Base-by-base conservation (phyloP, 495 filamentous ascomycete genomes). In the Tetracladium marchalianum region DNA sequence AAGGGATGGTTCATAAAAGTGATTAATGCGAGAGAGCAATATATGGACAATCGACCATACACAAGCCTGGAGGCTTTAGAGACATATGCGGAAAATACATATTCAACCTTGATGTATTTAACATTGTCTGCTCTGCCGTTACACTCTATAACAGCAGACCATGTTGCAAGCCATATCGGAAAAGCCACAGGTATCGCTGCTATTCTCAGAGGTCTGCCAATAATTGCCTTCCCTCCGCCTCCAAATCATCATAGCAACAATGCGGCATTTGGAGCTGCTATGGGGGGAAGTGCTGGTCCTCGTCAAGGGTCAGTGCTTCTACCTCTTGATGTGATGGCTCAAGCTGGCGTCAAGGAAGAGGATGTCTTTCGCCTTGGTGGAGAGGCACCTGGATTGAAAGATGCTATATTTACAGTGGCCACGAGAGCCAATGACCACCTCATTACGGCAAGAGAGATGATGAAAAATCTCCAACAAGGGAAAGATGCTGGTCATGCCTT, bases 361-460 rank as follows among this genome's bases (percentile, higher is more conserved):
- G 85, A 95, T 36, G 80, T 98, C 0, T 80, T 93, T 41, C 76
- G 89, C 2, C 67, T 76, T n/a, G 90, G 88, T 0, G 73, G 82
- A 0, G 69, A 78, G 6, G 90, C 92, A 0, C 67, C 76, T 11
- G 90, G 88, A 0, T 66, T 96, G 8, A 76, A 81, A 32, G 92
- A 96, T 64, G 90, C 90, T 1, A 81, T 98, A 4, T 96, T 97
- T 56, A 71, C 76, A 15, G 88, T 97, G 16, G 92, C 92, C 0
- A 97, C 92, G 0, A 75, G 88, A 31, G 92, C 92, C 5, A 89
- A 86, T 60, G 92, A 98, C 66, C 92, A 98, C 63, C 65, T 97
- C 40, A 94, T 96, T 49, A 97, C 92, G 0, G 90, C 84, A 12
- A 70, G 90, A 50, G 85, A 92, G 61, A 93, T 97, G 92, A 58